A percentile compares a stretch with the other conserved stretches of the same genome.
Conservation (phyloP, 768 basidiomycete genomes). For the Kwoniella shandongensis region DNA sequence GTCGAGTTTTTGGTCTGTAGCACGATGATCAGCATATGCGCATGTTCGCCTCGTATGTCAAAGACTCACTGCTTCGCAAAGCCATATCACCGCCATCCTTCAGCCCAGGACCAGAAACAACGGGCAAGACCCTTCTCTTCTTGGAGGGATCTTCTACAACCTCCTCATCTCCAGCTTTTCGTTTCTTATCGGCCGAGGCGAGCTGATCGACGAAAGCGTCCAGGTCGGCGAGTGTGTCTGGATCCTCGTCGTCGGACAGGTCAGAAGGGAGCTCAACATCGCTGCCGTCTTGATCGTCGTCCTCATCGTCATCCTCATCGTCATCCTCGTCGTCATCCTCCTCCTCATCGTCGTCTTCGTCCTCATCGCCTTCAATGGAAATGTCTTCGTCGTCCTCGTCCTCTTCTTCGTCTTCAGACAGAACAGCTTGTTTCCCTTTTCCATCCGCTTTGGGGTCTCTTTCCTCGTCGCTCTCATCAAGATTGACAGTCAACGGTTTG, state of each 20-base stretch:
- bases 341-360: conserved; percentile 32
- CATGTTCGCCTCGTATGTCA: not conserved
- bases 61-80: conserved; percentile 41
- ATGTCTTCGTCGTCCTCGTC: conserved; percentile 23
- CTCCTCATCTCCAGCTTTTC: conserved; percentile 64
- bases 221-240: conserved; percentile 63
- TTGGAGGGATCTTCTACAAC: conserved; percentile 55
- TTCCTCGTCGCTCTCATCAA: conserved; percentile 60
- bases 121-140: conserved; percentile 65
- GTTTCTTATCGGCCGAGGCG: conserved; percentile 65
- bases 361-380: conserved; percentile 16
- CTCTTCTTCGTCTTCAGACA: conserved; percentile 22
- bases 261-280: conserved; percentile 45
- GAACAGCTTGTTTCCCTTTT: conserved; percentile 26
- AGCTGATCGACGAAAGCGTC: conserved; percentile 71
- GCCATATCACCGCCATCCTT: conserved; percentile 73
- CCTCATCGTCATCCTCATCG: conserved; percentile 51
- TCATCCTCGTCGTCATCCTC: conserved; percentile 31
- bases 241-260: conserved; percentile 46
- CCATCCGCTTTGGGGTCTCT: conserved; percentile 53
- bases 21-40: conserved; percentile 16
- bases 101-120: conserved; percentile 64
- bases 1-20: conserved; percentile 50
- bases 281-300: conserved; percentile 57
- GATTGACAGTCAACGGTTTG: conserved; percentile 48